phyloP scores from a whole-genome alignment of 1,284 basidiomycete genomes.

The Papiliotrema flavescens region DNA sequence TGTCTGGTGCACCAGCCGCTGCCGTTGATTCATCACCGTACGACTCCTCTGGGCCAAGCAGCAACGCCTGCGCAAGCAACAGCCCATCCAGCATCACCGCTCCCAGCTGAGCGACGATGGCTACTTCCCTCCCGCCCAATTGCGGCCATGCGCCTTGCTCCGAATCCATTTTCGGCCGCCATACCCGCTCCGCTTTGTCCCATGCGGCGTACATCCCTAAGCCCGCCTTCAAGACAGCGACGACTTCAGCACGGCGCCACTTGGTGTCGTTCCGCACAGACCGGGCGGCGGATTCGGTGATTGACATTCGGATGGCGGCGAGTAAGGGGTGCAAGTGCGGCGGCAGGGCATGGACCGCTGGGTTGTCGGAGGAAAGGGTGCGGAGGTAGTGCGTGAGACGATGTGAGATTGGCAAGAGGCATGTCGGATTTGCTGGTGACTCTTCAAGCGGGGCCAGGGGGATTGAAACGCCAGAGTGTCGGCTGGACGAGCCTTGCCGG shows the following conservation, averaged over 20 bases:
- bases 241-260: slow-evolving; percentile 66
- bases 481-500: slow-evolving; percentile 65
- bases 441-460: slow-evolving; percentile 45
- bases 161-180: slow-evolving; percentile 21
- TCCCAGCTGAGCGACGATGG: slow-evolving; percentile 65
- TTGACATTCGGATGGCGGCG: slow-evolving; percentile 44
- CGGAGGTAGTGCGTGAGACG: slow-evolving; percentile 60
- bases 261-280: slow-evolving; percentile 54
- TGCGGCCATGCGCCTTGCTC: slow-evolving; percentile 15
- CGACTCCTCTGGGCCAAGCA: slow-evolving; percentile 20
- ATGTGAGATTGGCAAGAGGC: slow-evolving; percentile 54
- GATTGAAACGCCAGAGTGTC: slow-evolving; percentile 54
- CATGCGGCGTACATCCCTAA: slow-evolving; percentile 27
- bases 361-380: slow-evolving; percentile 58
- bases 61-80: slow-evolving; percentile 40
- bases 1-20: too few species aligned
- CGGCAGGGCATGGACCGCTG: slow-evolving; percentile 49
- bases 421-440: slow-evolving; percentile 50
- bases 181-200: slow-evolving; percentile 36
- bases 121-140: slow-evolving; percentile 59
- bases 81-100: slow-evolving; percentile 52
- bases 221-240: slow-evolving; percentile 58
- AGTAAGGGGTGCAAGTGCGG: slow-evolving; percentile 30
- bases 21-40: too few species aligned
- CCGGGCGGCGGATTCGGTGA: slow-evolving; percentile 18